Percentiles rank a stretch among this genome's conserved stretches.
phyloP scores from a whole-genome alignment of 768 basidiomycete species.

The Russula virescens region DNA sequence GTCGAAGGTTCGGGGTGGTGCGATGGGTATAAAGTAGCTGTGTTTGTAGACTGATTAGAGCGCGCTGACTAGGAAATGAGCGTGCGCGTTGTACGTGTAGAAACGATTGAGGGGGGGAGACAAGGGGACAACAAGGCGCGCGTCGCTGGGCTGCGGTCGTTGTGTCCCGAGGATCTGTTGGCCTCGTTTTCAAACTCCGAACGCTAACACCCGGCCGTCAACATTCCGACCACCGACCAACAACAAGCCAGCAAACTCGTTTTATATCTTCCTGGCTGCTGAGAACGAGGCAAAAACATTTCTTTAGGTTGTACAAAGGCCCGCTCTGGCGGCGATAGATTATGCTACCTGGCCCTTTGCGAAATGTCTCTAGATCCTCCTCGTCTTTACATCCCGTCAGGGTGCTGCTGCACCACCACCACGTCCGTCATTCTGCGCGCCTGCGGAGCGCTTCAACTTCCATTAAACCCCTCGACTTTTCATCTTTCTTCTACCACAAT shows the following conservation, averaged over 20 bases:
- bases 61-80: neutral
- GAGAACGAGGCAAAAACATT: too few relatives aligned
- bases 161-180: neutral
- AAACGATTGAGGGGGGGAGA: neutral
- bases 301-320: too few relatives aligned
- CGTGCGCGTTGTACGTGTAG: slow-evolving; percentile 13
- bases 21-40: neutral
- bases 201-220: neutral
- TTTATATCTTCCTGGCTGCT: too few relatives aligned
- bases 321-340: neutral
- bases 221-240: too few relatives aligned
- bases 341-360: slow-evolving; percentile 5
- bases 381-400: neutral
- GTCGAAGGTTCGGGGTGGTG: slow-evolving; percentile 11
- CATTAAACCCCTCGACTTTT: slow-evolving; percentile 12
- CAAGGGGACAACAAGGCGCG: neutral
- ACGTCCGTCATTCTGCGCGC: slow-evolving; percentile 9
- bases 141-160: neutral
- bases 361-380: slow-evolving; percentile 7
- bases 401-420: slow-evolving; percentile 11
- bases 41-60: slow-evolving; percentile 7
- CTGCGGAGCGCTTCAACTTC: slow-evolving; percentile 9
- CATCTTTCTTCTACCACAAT: slow-evolving; percentile 19
- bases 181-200: slow-evolving; percentile 2
- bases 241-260: too few relatives aligned